Conservation (phyloP, 1,139 yeast species). For the Saccharomyces hybrid region DNA sequence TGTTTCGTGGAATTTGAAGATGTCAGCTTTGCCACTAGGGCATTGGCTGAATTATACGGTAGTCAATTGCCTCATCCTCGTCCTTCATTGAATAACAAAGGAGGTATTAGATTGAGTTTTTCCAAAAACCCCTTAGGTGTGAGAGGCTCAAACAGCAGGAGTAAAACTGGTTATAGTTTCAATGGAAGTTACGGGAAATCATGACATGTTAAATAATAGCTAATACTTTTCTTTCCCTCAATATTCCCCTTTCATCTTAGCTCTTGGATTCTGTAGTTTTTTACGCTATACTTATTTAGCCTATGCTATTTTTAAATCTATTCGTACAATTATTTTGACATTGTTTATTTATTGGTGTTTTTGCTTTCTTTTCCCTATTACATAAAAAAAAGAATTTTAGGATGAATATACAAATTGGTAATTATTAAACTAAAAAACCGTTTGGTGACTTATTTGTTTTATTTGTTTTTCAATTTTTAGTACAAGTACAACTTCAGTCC, state of each 20-base stretch:
- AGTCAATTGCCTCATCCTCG: constrained; percentile 67
- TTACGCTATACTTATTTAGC: not conserved
- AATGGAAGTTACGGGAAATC: not conserved
- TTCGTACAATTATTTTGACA: not conserved
- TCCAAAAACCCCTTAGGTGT: constrained; percentile 96
- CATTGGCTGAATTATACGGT: constrained; percentile 88
- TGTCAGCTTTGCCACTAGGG: constrained; percentile 85
- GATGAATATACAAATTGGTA: not conserved
- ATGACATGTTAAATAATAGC: not conserved
- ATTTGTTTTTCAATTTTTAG: not conserved
- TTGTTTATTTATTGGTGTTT: not conserved
- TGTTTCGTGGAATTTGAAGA: constrained; percentile 98
- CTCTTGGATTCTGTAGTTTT: not conserved
- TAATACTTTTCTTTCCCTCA: not conserved
- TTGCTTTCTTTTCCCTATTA: not conserved
- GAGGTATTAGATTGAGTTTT: constrained; percentile 88
- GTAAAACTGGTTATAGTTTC: constrained; percentile 14
- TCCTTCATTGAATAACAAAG: constrained; percentile 61
- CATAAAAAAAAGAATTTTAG: not conserved
- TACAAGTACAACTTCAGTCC: constrained; percentile 14
- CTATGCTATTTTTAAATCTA: constrained; percentile 1
- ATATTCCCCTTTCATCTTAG: not conserved
- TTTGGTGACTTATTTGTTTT: not conserved
- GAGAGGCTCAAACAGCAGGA: constrained; percentile 45
- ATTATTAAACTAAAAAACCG: not conserved